Conservation (phyloP, 805 yeast genomes). For the Kluyveromyces wickerhamii region DNA sequence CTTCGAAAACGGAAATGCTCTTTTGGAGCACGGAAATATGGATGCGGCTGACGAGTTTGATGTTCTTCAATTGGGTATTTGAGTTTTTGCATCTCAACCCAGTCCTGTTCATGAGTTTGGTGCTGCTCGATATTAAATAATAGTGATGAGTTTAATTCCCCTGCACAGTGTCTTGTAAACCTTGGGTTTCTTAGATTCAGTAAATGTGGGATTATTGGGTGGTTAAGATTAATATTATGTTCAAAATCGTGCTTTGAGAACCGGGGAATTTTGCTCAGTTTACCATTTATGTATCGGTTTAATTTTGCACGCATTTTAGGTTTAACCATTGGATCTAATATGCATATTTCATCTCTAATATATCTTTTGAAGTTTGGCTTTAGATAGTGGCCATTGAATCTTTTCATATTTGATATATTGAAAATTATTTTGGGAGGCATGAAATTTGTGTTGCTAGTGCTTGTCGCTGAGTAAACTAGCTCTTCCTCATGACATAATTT, state of each 20-base stretch:
- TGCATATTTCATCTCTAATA: background rate
- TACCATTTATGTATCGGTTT: background rate
- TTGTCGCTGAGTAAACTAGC: background rate
- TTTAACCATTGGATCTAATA: conserved; percentile 2
- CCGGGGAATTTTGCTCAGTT: background rate
- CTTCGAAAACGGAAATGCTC: background rate
- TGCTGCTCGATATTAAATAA: conserved; percentile 1
- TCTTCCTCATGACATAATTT: background rate
- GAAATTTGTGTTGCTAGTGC: background rate
- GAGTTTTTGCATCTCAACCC: background rate
- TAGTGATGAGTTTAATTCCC: background rate
- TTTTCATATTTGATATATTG: background rate
- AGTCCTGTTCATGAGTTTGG: background rate
- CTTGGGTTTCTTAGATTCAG: background rate
- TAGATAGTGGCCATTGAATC: background rate
- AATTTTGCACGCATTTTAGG: background rate
- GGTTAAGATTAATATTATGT: conserved; percentile 1
- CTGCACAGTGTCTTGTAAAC: background rate
- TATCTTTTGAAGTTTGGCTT: background rate
- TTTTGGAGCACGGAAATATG: background rate
- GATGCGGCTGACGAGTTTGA: no score
- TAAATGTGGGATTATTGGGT: conserved; percentile 1
- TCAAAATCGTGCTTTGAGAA: conserved; percentile 1
- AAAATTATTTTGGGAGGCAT: background rate
- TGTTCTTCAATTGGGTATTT: no score